Evolutionary conservation across 2,329 filamentous ascomycete genomes (phyloP).

Genomic region (Didymella segeticola): DNA sequence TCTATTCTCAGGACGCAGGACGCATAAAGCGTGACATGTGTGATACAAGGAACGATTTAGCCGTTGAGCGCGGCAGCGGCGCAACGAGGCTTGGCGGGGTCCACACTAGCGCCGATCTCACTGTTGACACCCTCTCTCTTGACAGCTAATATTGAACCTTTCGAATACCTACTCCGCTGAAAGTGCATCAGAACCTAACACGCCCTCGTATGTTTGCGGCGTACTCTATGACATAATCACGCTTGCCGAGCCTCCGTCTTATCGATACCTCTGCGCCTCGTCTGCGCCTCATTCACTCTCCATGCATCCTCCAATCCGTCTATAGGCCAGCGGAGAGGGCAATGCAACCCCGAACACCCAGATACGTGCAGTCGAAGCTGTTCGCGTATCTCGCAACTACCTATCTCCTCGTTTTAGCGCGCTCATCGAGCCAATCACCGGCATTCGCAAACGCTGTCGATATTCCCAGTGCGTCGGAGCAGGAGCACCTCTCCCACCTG

Average conservation of each 20-base stretch:
- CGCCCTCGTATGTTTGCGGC: background rate
- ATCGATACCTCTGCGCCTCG: slow-evolving; percentile 22
- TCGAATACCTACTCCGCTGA: background rate
- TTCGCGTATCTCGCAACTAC: slow-evolving; percentile 70
- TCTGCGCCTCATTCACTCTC: slow-evolving; percentile 21
- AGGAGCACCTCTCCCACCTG: slow-evolving; percentile 20
- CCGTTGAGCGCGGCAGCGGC: background rate
- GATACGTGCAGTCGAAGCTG: slow-evolving; percentile 74
- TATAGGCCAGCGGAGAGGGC: slow-evolving; percentile 35
- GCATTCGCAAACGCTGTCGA: slow-evolving; percentile 67
- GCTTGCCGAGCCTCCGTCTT: slow-evolving; percentile 3
- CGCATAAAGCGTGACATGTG: background rate
- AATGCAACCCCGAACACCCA: slow-evolving; percentile 62
- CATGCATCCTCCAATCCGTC: slow-evolving; percentile 27
- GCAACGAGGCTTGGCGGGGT: slow-evolving; percentile 12
- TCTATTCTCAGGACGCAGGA: no score
- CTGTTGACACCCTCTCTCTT: background rate
- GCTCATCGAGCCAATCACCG: slow-evolving; percentile 65
- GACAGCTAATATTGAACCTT: background rate
- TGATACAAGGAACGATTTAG: background rate
- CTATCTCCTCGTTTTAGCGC: slow-evolving; percentile 65
- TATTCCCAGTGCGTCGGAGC: slow-evolving; percentile 34
- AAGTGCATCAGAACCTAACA: background rate
- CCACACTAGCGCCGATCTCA: slow-evolving; percentile 8
- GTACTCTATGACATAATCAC: slow-evolving; percentile 12